Base-by-base conservation (phyloP, 2,329 filamentous ascomycete species). In the Didymellaceae sp. region DNA sequence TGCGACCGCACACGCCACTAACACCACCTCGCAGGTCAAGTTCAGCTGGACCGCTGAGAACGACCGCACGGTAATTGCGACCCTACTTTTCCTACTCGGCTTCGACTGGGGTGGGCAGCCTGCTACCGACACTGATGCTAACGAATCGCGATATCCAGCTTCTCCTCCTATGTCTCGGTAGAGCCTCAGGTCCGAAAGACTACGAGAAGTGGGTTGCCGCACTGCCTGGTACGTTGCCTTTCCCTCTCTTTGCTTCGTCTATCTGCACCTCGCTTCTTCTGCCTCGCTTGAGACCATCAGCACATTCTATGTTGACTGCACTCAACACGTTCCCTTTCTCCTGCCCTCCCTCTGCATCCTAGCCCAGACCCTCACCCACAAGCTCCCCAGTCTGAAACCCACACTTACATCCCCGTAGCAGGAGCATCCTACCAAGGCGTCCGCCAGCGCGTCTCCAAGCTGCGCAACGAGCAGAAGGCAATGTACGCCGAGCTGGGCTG, bases 21-120 rank as follows among this genome's bases (percentile, higher is more conserved):
- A 51, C 21, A 22, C 2, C 30, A 17, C 6, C 2, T 14, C 6
- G 2, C 26, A 45, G 34, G n/a, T n/a, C n/a, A 28, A 3, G 5
- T 45, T n/a, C n/a, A 33, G 24, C 2, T 51, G 41, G 48, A 52
- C 48, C 0, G 28, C 35, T 1, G 41, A 52, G 13, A 52, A 45
- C 25, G 48, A 52, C 6, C 48, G 48, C 25, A 31, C 31, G 2
- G 48, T 45, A 37, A n/a, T n/a, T 1, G 33, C 28, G 6, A 8
- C 28, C 16, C 17, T 4, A 39, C 39, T 49, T 14, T 17, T 49
- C 18, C 30, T 49, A 5, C 20, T 49, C 1, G 11, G 13, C 5
- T 8, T 49, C 5, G 32, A 32, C 16, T 32, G n/a, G n/a, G n/a
- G n/a, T 13, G 26, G 5, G 5, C 26, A 28, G 6, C 5, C 6